A percentile compares a stretch with the other conserved stretches of the same genome.
Evolutionary conservation across 495 filamentous ascomycete species (phyloP).

Genomic region (Lasiosphaeria miniovina): DNA sequence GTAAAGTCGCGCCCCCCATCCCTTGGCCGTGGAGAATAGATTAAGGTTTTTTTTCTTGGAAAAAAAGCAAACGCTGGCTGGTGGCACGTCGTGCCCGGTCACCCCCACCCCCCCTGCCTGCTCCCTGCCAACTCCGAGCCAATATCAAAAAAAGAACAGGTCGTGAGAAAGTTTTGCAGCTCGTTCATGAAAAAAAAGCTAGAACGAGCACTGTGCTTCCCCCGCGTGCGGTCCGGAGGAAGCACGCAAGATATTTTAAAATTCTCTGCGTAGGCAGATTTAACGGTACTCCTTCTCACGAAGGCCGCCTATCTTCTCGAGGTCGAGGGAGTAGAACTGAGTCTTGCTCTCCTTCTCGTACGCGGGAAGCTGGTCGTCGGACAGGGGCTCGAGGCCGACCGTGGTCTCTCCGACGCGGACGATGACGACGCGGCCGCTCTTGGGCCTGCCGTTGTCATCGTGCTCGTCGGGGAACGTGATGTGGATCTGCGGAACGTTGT

Average conservation of each 20-base stretch:
- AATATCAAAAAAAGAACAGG: neutral
- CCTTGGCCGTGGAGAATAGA: neutral
- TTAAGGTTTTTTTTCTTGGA: neutral
- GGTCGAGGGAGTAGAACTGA: conserved; percentile 86
- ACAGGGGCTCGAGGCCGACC: conserved; percentile 81
- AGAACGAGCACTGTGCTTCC: neutral
- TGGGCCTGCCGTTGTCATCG: conserved; percentile 79
- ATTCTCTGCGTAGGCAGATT: conserved; percentile 2
- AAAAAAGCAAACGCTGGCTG: neutral
- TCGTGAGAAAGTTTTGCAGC: neutral
- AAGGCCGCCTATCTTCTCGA: conserved; percentile 90
- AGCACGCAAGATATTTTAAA: neutral
- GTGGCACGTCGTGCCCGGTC: neutral
- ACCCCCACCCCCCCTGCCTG: neutral
- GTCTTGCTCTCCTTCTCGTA: conserved; percentile 74
- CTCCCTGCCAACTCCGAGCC: neutral
- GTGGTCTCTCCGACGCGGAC: conserved; percentile 86
- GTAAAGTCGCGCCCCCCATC: too few species aligned
- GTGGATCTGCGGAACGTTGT: conserved; percentile 84
- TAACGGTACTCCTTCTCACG: conserved; percentile 74
- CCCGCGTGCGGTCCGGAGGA: neutral
- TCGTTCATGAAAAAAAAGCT: neutral
- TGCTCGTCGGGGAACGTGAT: conserved; percentile 98
- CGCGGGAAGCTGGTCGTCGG: conserved; percentile 77
- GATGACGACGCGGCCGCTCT: conserved; percentile 85